Base-by-base conservation (phyloP, 2,329 filamentous ascomycete species). In the Alternaria rosae region DNA sequence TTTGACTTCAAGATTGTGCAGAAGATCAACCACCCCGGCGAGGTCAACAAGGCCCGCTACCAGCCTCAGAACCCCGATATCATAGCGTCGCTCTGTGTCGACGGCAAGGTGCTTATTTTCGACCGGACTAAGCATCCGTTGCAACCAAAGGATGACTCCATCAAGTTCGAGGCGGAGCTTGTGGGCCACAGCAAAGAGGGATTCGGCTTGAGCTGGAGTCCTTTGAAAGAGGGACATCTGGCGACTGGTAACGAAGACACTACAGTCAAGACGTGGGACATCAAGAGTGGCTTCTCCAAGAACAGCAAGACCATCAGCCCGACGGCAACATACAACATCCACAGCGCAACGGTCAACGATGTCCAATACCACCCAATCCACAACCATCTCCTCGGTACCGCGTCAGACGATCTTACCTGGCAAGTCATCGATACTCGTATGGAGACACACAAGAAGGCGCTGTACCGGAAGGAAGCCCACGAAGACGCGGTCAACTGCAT, bases 31-130 rank as follows among this genome's bases (percentile, higher is more conserved):
- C 95, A 99, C 78, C 93, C 94, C 15, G 92, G 92, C 66, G 95
- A 99, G 80, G 93, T 99, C 77, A 99, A 99, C 86, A 99, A 98
- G 84, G 96, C 95, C 15, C 90, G 95, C 70, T 98, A 98, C 78
- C 94, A 97, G 81, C 95, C 95, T 12, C 94, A 98, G 79, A 99
- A 99, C 76, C 93, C 94, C 6, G 93, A 99, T 74, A 89, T 99
- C 60, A 96, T 99, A 72, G 95, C 95, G 4, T 97, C 95, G 0
- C 90, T 97, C 81, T 93, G 92, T 67, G 88, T 92, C 8, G 92
- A 97, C 78, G 92, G 92, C 65, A 91, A 89, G 69, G 92, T 97
- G 43, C 89, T 98, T 78, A 89, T 99, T 70, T 99, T 96, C 82
- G 95, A 99, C 82, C 90, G 94, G 69, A 97, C 94, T 55, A 98